A percentile compares a stretch with the other conserved stretches of the same genome.
phyloP scores from a whole-genome alignment of 163 green algal genomes.

The Scenedesmus sp. region DNA sequence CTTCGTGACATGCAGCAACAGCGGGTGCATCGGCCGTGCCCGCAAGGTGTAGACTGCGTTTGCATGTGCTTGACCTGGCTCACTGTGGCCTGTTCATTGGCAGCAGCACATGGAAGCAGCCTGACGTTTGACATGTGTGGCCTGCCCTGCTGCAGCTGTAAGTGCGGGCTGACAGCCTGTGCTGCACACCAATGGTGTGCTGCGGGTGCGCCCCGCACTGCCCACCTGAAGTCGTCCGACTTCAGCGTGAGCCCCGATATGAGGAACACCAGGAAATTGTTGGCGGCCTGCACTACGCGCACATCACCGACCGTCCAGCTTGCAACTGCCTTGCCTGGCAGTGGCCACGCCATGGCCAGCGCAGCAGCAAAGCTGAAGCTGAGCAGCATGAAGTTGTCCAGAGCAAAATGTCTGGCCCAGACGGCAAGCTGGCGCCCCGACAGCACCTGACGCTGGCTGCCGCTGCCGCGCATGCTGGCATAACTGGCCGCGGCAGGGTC shows the following conservation, averaged over 20 bases:
- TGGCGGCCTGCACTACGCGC: conserved; percentile 55
- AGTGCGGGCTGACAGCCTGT: no score
- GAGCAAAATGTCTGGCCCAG: neutral
- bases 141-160: no score
- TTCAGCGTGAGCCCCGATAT: conserved; percentile 63
- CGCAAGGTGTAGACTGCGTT: neutral
- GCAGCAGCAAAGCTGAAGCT: conserved; percentile 41
- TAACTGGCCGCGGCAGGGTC: neutral
- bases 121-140: no score
- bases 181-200: neutral
- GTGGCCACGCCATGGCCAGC: conserved; percentile 50
- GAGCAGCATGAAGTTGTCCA: conserved; percentile 54
- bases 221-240: conserved; percentile 54
- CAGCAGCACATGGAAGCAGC: no score
- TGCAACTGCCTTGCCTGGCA: conserved; percentile 50
- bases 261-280: conserved; percentile 67
- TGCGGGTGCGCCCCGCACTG: neutral
- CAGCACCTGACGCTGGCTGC: neutral
- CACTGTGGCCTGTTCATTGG: no score
- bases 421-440: neutral
- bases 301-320: conserved; percentile 47
- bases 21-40: neutral
- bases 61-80: neutral
- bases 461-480: neutral
- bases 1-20: neutral